A percentile compares a stretch with the other conserved stretches of the same genome.
phyloP scores from a whole-genome alignment of 108 stramenopile species.

The Cylindrotheca fusiformis region DNA sequence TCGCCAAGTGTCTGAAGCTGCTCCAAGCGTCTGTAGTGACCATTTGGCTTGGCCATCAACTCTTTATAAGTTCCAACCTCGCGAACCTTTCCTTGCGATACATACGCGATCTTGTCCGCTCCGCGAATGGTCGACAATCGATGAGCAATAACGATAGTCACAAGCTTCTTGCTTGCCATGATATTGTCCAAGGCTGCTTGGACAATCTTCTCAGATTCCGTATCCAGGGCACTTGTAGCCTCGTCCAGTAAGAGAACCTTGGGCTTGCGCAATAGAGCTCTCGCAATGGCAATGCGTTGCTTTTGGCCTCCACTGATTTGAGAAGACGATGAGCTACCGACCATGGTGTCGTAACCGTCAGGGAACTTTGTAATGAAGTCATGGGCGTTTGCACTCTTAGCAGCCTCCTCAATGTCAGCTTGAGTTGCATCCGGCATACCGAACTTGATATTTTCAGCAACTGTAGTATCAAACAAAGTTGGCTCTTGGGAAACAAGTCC shows the following conservation, averaged over 20 bases:
- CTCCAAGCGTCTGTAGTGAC: conserved; percentile 51
- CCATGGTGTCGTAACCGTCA: conserved; percentile 57
- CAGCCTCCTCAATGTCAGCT: conserved; percentile 59
- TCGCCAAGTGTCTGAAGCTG: conserved; percentile 37
- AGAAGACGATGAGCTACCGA: conserved; percentile 22
- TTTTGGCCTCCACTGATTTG: conserved; percentile 64
- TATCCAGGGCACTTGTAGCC: conserved; percentile 52
- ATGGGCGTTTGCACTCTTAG: conserved; percentile 79
- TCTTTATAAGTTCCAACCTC: conserved; percentile 85
- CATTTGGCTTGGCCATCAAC: conserved; percentile 52
- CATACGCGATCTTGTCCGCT: conserved; percentile 83
- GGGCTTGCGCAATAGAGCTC: conserved; percentile 59
- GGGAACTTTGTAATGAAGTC: conserved; percentile 62
- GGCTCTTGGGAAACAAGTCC: conserved; percentile 65
- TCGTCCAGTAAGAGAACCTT: conserved; percentile 45
- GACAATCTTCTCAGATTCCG: conserved; percentile 75
- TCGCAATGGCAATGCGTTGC: conserved; percentile 81
- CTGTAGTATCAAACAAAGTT: conserved; percentile 66
- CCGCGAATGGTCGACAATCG: conserved; percentile 77
- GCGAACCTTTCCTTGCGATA: conserved; percentile 56
- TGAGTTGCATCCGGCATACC: conserved; percentile 52
- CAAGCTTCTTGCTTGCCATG: conserved; percentile 34
- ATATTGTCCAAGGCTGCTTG: conserved; percentile 81
- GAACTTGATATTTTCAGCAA: conserved; percentile 86
- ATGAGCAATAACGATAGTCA: conserved; percentile 78